Evolutionary conservation across 2,329 filamentous ascomycete genomes (phyloP), one percentile per base, ranked within the genome.

Genomic region (Tolypocladium album): DNA sequence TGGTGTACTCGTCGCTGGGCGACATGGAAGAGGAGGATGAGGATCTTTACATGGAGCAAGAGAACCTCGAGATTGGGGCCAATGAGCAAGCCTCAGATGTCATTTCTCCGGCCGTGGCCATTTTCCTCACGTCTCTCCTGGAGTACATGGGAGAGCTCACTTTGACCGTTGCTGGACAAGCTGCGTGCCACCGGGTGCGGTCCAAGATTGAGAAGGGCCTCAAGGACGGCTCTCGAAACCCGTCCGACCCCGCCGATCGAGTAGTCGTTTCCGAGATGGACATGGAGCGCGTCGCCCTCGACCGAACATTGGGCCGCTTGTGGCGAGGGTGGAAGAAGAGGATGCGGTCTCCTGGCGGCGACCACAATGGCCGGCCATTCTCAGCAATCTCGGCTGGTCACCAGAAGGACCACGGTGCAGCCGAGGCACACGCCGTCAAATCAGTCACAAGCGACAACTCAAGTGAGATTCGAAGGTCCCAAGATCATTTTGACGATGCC

Each of bases 21-120:
- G 93, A 99, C 70, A 87, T 99, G 82, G 95, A 99, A 73, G 94
- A 99, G 75, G 92, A 97, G 66, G 94, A 99, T 65, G 94, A 97
- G 72, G 93, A 97, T 69, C 85, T 87, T 57, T 90, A 90, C 69
- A 89, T 95, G 70, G 86, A 92, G 64, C 86, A 91, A 67, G 91
- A 94, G 60, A 84, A 89, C 47, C 79, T 93, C 13, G 83, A 85
- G 43, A 77, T 80, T 56, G 79, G 80, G 58, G 76, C 75, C 31
- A 77, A 82, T 47, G 84, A 87, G 61, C 77, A 82, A 42, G 74
- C 82, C 42, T 84, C 85, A 57, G 88, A 87, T 60, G 81, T 86
- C 56, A 88, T 97, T 24, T 95, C 92, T 0, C 92, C 94, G 38
- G 89, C 92, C 0, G 90, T 95, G 17, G 92, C 94, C 61, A 97